Evolutionary conservation across 768 basidiomycete genomes (phyloP), one percentile per base, ranked within the genome.

Genomic region (Mycena latifolia): DNA sequence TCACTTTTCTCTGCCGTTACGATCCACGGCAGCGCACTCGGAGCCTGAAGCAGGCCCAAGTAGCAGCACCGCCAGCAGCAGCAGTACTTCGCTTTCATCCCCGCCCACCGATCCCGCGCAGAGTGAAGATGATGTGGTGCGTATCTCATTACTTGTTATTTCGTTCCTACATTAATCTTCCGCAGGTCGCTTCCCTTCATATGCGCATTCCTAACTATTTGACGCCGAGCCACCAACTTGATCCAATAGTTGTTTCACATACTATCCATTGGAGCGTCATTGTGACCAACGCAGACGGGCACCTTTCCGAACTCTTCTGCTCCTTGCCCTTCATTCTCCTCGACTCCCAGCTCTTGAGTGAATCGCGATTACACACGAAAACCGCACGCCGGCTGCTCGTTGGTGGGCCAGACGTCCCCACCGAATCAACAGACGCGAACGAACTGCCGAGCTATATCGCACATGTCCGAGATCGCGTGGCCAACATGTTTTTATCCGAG

Each of bases 231-330:
- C 94, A 95, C 65, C 58, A 80, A 10, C 81, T 93, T 41, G 92
- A 93, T 65, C 96, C 96, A 0, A 88, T 96, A 61, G 78, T 80
- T 22, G 84, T 95, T n/a, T 82, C 83, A 1, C 94, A 99, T 78
- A 87, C 88, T 51, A 86, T 98, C 70, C 86, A 90, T 50, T 93
- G 92, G 93, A 86, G 77, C 18, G 91, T 94, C 66, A 81, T 89
- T 58, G 90, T 96, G 71, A 84, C 83, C 65, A 98, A 98, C 74
- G 83, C 84, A 8, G 97, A 98, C 73, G 96, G 96, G 0, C 97
- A 98, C 74, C 90, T 89, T 6, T 96, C 95, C 7, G 96, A 98
- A 76, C 83, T 99, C 12, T 89, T 95, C 22, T 98, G 97, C 77
- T 95, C 95, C 1, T 84, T 98, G 6, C 97, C 97, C 0, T 77